Base-by-base conservation (phyloP, 108 stramenopile genomes). In the Cyclotella sp. region DNA sequence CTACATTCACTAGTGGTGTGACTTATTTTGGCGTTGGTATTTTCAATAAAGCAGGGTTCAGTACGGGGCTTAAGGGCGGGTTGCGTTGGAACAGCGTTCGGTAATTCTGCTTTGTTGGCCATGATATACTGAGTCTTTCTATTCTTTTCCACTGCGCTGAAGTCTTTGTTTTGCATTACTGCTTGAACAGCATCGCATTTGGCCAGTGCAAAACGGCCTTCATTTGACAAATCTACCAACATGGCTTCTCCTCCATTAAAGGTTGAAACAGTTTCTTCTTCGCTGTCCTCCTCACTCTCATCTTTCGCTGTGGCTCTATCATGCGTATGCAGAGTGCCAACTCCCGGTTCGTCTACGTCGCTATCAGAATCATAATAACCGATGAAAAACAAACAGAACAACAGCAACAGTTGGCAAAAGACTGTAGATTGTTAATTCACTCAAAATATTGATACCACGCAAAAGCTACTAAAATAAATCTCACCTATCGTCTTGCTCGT, bases 61-160 rank as follows among this genome's bases (percentile, higher is more conserved):
- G 3, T 10, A 18, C 44, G 5, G 21, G 41, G 10, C 9, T 44
- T 19, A 26, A 30, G 43, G 21, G 41, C 44, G 5, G 63, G 44
- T 47, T 61, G 43, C 63, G 22, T 64, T 8, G 43, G 13, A 45
- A 2, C 44, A 24, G 58, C 46, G 8, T 44, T 58, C 9, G 65
- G 64, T 21, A 57, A 5, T 41, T 73, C 72, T 7, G 59, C 60
- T 42, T 55, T 68, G 27, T 44, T 44, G 15, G 66, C 75, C 70
- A 77, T 77, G 59, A 78, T 47, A 13, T 73, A 51, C 49, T 73
- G 72, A 29, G 66, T 73, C 24, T 57, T 65, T 63, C 47, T 47
- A 18, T 78, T 70, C 10, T 72, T 62, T 19, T 78, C 72, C 13
- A 61, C 19, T 16, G 43, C 64, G 55, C 64, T 73, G 14, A 73